phyloP scores from a whole-genome alignment of 108 stramenopile genomes.

The Cyclotella atomus region DNA sequence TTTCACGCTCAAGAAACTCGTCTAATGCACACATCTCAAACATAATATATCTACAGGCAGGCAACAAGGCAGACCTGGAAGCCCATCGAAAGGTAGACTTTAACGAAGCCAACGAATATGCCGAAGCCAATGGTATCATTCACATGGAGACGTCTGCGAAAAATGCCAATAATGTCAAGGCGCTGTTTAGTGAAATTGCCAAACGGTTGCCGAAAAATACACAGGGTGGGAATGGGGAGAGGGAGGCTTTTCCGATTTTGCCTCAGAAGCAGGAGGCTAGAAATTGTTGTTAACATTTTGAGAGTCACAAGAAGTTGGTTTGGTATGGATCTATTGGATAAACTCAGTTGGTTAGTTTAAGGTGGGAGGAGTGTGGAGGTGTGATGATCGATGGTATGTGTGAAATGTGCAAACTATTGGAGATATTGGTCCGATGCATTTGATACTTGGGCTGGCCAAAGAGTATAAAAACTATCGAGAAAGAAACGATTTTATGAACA shows the following conservation, averaged over 20 bases:
- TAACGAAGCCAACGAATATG: constrained; percentile 94
- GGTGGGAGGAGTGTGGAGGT: too few species aligned
- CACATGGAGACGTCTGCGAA: constrained; percentile 97
- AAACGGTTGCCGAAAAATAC: constrained; percentile 93
- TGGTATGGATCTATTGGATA: background rate
- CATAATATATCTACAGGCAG: constrained; percentile 56
- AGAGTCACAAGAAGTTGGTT: background rate
- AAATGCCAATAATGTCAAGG: constrained; percentile 94
- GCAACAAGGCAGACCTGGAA: constrained; percentile 94
- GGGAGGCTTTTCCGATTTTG: constrained; percentile 94
- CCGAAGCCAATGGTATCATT: constrained; percentile 92
- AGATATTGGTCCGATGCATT: too few species aligned
- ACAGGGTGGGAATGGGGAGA: constrained; percentile 73
- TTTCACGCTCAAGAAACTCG: too few species aligned
- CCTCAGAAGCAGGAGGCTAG: constrained; percentile 83
- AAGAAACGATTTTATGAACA: background rate
- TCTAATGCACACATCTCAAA: too few species aligned
- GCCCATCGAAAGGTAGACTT: constrained; percentile 88
- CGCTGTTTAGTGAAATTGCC: constrained; percentile 88
- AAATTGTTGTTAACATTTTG: constrained; percentile 80
- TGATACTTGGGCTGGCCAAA: too few species aligned
- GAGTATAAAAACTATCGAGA: background rate
- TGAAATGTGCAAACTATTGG: too few species aligned
- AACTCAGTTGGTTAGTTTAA: background rate
- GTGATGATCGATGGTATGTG: too few species aligned